Conservation (phyloP, 2,329 filamentous ascomycete genomes). For the Neopestalotiopsis sp. region DNA sequence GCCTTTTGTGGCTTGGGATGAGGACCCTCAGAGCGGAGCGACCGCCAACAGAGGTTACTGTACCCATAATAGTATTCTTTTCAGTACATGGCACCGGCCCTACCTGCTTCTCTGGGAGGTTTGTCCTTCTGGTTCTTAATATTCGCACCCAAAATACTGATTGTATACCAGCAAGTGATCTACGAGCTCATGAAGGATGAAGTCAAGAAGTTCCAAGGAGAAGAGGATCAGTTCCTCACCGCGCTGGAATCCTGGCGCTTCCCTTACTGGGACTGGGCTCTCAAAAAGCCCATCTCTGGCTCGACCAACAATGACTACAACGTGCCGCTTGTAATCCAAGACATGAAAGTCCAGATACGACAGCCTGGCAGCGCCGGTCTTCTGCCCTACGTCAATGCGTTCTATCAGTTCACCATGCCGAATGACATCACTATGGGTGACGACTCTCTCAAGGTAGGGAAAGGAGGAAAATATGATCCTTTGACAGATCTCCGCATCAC, state of each 20-base stretch:
- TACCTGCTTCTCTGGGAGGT: constrained; percentile 67
- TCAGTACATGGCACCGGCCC: constrained; percentile 70
- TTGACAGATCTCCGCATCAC: no score
- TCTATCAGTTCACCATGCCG: no score
- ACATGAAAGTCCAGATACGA: no score
- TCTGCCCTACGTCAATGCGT: no score
- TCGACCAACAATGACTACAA: constrained; percentile 9
- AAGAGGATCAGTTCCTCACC: constrained; percentile 18
- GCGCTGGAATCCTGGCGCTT: constrained; percentile 12
- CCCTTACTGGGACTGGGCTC: constrained; percentile 24
- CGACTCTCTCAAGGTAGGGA: no score
- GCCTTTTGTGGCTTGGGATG: not conserved
- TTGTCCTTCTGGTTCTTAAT: not conserved
- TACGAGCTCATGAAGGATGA: constrained; percentile 18
- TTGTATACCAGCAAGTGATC: constrained; percentile 10
- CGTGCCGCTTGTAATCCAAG: not conserved
- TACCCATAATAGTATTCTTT: constrained; percentile 64
- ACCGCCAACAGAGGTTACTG: constrained; percentile 54
- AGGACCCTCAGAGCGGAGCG: not conserved
- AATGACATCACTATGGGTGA: no score
- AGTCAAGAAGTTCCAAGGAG: not conserved
- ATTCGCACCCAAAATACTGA: not conserved
- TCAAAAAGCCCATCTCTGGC: not conserved
- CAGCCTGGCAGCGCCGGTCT: no score
- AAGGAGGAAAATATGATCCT: no score